Percentiles rank a stretch among this genome's conserved stretches.
Conservation (phyloP, 768 basidiomycete genomes). For the Termitomyces sp. region DNA sequence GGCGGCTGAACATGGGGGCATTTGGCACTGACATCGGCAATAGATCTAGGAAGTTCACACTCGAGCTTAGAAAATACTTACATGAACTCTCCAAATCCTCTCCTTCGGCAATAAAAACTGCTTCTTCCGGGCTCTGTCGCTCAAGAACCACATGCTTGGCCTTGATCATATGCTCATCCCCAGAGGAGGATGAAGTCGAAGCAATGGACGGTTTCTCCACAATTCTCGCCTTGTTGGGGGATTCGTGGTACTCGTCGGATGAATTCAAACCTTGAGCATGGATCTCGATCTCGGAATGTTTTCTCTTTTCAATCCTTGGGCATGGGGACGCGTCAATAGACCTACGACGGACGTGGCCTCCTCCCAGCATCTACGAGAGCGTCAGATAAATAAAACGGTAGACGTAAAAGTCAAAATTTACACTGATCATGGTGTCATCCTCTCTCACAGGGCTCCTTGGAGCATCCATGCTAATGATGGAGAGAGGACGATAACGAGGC, state of each 20-base stretch:
- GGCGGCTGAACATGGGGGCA: slow-evolving; percentile 61
- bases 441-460: slow-evolving; percentile 54
- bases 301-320: slow-evolving; percentile 61
- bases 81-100: slow-evolving; percentile 55
- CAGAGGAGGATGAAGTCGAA: slow-evolving; percentile 65
- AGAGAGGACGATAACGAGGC: slow-evolving; percentile 60
- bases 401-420: slow-evolving; percentile 29
- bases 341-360: slow-evolving; percentile 66
- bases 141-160: slow-evolving; percentile 61
- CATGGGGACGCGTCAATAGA: slow-evolving; percentile 77
- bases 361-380: slow-evolving; percentile 68
- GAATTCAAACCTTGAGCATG: slow-evolving; percentile 25
- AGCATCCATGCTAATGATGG: slow-evolving; percentile 52
- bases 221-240: slow-evolving; percentile 45
- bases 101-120: slow-evolving; percentile 59
- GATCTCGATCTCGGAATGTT: slow-evolving; percentile 42
- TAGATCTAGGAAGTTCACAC: background rate
- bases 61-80: slow-evolving; percentile 30
- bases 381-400: background rate
- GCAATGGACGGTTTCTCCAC: slow-evolving; percentile 66
- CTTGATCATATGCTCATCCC: slow-evolving; percentile 64
- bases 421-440: slow-evolving; percentile 81
- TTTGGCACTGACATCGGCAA: slow-evolving; percentile 33
- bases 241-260: slow-evolving; percentile 29
- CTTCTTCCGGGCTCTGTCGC: slow-evolving; percentile 66